Evolutionary conservation across 176 grass and related monocot species (phyloP).

Genomic region (Avena insularis): DNA sequence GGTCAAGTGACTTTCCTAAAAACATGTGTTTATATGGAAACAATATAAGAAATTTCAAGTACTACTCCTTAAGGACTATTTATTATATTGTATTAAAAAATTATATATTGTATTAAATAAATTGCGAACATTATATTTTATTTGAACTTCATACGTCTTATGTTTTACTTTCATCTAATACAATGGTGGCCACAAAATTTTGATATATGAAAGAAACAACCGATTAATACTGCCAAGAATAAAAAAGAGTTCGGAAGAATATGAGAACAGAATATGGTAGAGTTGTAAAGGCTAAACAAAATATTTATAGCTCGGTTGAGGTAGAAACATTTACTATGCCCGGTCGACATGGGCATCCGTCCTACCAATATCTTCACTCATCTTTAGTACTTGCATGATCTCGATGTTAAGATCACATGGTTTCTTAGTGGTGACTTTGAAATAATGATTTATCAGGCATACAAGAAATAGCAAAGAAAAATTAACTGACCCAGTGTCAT

Average conservation of each 20-base stretch:
- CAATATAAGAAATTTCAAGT: background rate
- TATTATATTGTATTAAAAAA: too few relatives aligned
- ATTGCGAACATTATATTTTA: background rate
- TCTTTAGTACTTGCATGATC: background rate
- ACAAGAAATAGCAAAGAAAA: background rate
- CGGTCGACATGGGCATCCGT: background rate
- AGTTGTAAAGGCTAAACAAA: background rate
- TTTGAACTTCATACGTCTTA: background rate
- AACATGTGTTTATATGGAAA: background rate
- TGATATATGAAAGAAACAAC: background rate
- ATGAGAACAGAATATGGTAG: background rate
- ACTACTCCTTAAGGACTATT: background rate
- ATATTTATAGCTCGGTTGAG: too few relatives aligned
- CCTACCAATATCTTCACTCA: background rate
- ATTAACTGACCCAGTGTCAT: background rate
- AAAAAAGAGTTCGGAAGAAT: background rate
- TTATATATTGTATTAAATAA: background rate
- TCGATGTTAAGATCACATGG: background rate
- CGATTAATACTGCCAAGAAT: background rate
- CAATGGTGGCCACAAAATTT: background rate
- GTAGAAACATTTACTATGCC: too few relatives aligned
- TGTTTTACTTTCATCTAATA: too few relatives aligned
- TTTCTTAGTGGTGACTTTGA: background rate
- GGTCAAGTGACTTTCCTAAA: background rate
- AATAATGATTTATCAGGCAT: background rate